phyloP scores from a whole-genome alignment of 2,329 filamentous ascomycete species.

The Calonectria crousiana region DNA sequence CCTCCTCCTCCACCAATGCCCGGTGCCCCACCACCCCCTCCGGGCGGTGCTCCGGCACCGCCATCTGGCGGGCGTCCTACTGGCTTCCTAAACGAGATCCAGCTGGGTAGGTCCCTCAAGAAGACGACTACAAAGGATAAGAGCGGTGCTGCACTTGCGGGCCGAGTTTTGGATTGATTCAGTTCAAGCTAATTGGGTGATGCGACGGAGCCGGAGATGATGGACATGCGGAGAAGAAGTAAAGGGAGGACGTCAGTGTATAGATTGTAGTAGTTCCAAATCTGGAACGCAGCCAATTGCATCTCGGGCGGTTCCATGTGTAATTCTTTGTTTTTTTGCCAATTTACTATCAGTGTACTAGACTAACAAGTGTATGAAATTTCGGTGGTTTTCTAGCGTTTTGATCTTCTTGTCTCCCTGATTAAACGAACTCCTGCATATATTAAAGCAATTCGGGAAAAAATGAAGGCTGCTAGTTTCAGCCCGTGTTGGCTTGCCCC shows the following conservation, averaged over 20 bases:
- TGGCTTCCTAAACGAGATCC: slow-evolving; percentile 85
- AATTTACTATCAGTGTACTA: slow-evolving; percentile 18
- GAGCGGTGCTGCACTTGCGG: slow-evolving; percentile 78
- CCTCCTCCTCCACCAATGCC: slow-evolving; percentile 55
- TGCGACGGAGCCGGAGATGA: neutral
- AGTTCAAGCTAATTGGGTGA: neutral
- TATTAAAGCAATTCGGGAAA: neutral
- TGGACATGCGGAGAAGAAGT: slow-evolving; percentile 12
- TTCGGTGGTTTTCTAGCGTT: neutral
- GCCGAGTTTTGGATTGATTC: slow-evolving; percentile 74
- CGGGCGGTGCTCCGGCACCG: slow-evolving; percentile 55
- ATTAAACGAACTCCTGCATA: slow-evolving; percentile 9
- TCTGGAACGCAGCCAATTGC: slow-evolving; percentile 30
- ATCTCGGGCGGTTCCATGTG: slow-evolving; percentile 25
- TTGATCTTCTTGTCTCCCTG: slow-evolving; percentile 1
- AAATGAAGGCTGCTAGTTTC: slow-evolving; percentile 1
- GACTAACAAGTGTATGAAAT: slow-evolving; percentile 4
- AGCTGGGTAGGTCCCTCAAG: slow-evolving; percentile 80
- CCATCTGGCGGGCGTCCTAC: slow-evolving; percentile 66
- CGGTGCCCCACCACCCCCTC: slow-evolving; percentile 56
- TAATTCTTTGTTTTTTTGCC: slow-evolving; percentile 21
- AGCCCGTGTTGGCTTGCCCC: neutral
- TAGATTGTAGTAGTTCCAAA: slow-evolving; percentile 8
- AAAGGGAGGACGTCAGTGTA: neutral
- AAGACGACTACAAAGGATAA: slow-evolving; percentile 93